A percentile compares a stretch with the other conserved stretches of the same genome.
Evolutionary conservation across 2,329 filamentous ascomycete species (phyloP).

Genomic region (Hirsutella rhossiliensis): DNA sequence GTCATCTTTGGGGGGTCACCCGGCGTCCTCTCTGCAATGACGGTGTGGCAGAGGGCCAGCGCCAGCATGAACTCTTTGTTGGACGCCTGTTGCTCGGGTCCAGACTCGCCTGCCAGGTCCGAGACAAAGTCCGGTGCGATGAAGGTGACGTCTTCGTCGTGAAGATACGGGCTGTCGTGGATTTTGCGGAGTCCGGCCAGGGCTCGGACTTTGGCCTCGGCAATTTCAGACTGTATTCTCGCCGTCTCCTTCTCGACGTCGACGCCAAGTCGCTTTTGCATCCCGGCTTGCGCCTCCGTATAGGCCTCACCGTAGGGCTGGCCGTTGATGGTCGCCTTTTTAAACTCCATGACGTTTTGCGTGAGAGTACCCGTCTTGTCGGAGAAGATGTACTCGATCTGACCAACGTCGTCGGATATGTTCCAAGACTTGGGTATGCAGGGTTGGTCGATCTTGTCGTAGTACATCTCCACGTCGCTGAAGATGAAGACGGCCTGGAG

Average conservation of each 20-base stretch:
- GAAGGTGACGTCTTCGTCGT: conserved; percentile 84
- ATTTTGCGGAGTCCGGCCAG: conserved; percentile 61
- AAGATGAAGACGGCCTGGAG: conserved; percentile 95
- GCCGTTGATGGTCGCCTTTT: conserved; percentile 95
- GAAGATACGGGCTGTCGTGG: conserved; percentile 81
- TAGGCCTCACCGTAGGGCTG: conserved; percentile 94
- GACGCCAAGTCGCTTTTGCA: conserved; percentile 84
- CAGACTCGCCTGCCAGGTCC: conserved; percentile 69
- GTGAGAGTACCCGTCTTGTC: conserved; percentile 96
- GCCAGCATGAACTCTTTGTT: conserved; percentile 90
- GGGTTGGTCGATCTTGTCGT: conserved; percentile 84
- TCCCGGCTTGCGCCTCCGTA: conserved; percentile 90
- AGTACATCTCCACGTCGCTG: conserved; percentile 93
- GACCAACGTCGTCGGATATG: conserved; percentile 93
- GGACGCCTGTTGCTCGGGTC: conserved; percentile 61
- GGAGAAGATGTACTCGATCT: conserved; percentile 98
- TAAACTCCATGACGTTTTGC: conserved; percentile 99
- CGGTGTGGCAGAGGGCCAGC: conserved; percentile 89
- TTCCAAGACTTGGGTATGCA: conserved; percentile 99
- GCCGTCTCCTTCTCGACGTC: conserved; percentile 73
- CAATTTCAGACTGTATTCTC: conserved; percentile 65
- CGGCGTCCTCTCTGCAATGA: conserved; percentile 80
- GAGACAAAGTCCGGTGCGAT: conserved; percentile 80
- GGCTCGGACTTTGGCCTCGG: conserved; percentile 60
- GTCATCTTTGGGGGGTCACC: conserved; percentile 86